These are phyloP conservation scores for Hypoxylon sp. DNA, from an alignment of 2,329 filamentous ascomycete species.

Conservation along the genomic window DNA sequence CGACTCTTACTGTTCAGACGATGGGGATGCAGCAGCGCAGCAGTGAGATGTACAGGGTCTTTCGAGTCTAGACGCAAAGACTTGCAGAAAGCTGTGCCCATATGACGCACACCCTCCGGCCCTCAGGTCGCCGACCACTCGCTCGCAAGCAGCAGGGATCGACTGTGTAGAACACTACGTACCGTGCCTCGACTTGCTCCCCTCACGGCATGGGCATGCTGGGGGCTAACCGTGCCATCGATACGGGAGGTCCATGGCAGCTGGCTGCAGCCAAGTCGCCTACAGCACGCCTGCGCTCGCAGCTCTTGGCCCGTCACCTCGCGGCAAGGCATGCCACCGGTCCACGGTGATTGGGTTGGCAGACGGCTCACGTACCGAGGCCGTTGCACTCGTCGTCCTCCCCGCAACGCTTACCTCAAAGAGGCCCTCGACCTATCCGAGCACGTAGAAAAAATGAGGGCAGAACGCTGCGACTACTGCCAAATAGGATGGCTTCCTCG, in stretches of 20 bases:
- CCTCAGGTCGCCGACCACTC: constrained; percentile 36
- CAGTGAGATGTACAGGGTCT: constrained; percentile 31
- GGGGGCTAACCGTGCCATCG: constrained; percentile 23
- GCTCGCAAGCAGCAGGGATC: constrained; percentile 36
- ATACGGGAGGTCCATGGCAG: constrained; percentile 30
- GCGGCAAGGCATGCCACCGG: constrained; percentile 32
- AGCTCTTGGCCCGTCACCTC: constrained; percentile 38
- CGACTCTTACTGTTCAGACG: constrained; percentile 26
- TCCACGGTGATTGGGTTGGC: constrained; percentile 31
- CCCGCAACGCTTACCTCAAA: constrained; percentile 38
- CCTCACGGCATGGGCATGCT: constrained; percentile 27
- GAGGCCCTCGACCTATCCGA: constrained; percentile 36
- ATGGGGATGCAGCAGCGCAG: constrained; percentile 26
- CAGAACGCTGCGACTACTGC: constrained; percentile 29
- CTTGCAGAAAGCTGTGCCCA: constrained; percentile 36
- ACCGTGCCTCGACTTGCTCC: constrained; percentile 35
- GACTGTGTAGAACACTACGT: constrained; percentile 32
- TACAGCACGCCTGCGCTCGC: constrained; percentile 33
- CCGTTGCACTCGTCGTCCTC: constrained; percentile 35
- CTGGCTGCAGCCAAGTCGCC: constrained; percentile 35
- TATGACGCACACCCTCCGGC: constrained; percentile 37
- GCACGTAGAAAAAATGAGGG: constrained; percentile 24
- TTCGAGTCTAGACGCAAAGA: constrained; percentile 37
- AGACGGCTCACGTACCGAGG: constrained; percentile 34
- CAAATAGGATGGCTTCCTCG: constrained; percentile 38